Evolutionary conservation across 1,284 basidiomycete genomes (phyloP), one percentile per base, ranked within the genome.

Genomic region (Ceratobasidium theobromae): DNA sequence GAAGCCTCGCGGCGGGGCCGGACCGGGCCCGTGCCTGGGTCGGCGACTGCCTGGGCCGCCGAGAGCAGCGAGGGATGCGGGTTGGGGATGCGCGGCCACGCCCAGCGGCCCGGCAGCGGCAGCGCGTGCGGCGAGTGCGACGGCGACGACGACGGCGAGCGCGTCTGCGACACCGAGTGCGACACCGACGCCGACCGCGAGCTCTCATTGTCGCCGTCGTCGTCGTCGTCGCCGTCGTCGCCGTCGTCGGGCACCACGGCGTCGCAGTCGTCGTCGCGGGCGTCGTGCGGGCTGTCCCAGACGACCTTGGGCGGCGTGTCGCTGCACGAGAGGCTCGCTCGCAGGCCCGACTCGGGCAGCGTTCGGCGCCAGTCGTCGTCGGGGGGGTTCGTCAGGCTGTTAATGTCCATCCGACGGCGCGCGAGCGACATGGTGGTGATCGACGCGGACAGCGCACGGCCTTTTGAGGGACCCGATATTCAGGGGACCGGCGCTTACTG

Each of bases 401-500:
- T 30, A 28, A 58, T 58, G 27, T 58, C 55, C 41, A 58, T 58
- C 14, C 55, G 55, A 21, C 55, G 55, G 18, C 55, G 55, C n/a
- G 55, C 55, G 16, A 58, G 55, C 14, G 41, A 46, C 38, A 58
- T 41, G 8, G 41, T 58, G 12, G 27, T 45, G 41, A 58, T 58
- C 25, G 41, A 14, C n/a, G 32, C 6, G 4, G 40, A 18, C 27
- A 23, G 28, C 14, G 23, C 16, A n/a, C 43, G 40, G 14, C 32
- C 28, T 40, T 14, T 48, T 18, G 55, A 58, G n/a, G 27, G 28
- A 21, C 21, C 23, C 53, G 35, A 55, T 55, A 55, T 55, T 55
- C 53, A 55, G 53, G 53, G 53, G 53, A 55, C 43, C 53, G 53
- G 53, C 53, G 53, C 53, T 43, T 55, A 55, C 32, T 40, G 33